Percentiles rank a stretch among this genome's conserved stretches.
Conservation (phyloP, 768 basidiomycete species). For the Psilocybe cyanescens region DNA sequence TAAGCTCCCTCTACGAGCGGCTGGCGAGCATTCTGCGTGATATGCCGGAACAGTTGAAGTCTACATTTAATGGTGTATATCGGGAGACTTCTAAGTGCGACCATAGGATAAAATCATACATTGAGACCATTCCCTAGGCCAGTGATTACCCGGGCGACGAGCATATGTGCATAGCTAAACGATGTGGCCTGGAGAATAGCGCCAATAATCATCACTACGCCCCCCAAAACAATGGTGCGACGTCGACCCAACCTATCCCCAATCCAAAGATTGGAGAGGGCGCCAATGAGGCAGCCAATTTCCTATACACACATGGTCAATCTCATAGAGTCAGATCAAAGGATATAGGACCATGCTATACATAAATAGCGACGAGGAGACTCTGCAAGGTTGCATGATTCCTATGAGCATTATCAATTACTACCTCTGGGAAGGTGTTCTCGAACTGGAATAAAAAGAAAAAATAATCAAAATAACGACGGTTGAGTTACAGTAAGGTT, state of each 20-base stretch:
- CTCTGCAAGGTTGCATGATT: slow-evolving; percentile 62
- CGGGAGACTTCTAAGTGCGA: not conserved
- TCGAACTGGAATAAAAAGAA: slow-evolving; percentile 45
- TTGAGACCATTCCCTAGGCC: slow-evolving; percentile 71
- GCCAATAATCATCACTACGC: slow-evolving; percentile 63
- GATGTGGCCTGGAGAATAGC: slow-evolving; percentile 63
- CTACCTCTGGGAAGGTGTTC: slow-evolving; percentile 57
- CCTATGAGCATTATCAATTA: slow-evolving; percentile 37
- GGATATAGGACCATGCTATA: slow-evolving; percentile 26
- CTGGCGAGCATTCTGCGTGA: slow-evolving; percentile 68
- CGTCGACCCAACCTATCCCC: slow-evolving; percentile 64
- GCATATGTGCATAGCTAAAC: slow-evolving; percentile 61
- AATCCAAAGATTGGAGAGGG: slow-evolving; percentile 63
- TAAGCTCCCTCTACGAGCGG: slow-evolving; percentile 59
- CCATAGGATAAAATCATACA: slow-evolving; percentile 29
- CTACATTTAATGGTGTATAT: slow-evolving; percentile 26
- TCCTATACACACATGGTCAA: slow-evolving; percentile 39
- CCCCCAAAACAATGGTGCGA: slow-evolving; percentile 60
- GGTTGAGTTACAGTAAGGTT: not conserved
- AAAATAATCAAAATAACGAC: not conserved
- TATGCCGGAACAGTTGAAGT: slow-evolving; percentile 70
- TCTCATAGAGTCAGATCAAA: not conserved
- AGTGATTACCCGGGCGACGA: slow-evolving; percentile 62
- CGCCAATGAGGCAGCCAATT: slow-evolving; percentile 67
- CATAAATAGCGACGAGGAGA: slow-evolving; percentile 63